A percentile compares a stretch with the other conserved stretches of the same genome.
phyloP scores from a whole-genome alignment of 1,139 yeast species.

The Arxiozyma heterogenica region DNA sequence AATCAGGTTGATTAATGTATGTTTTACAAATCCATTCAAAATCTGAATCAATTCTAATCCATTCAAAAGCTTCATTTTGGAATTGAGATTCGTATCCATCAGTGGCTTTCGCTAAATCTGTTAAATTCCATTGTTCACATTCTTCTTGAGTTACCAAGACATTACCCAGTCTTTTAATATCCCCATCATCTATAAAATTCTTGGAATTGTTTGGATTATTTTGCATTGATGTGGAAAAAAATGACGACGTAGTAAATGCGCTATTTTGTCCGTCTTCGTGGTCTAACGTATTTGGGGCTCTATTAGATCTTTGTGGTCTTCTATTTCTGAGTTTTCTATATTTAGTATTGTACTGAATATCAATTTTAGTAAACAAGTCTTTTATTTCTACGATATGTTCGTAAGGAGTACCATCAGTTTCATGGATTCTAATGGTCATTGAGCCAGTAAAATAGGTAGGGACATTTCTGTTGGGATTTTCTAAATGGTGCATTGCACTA shows the following conservation, averaged over 20 bases:
- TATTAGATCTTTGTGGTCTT: conserved; percentile 28
- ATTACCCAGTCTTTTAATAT: conserved; percentile 67
- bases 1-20: conserved; percentile 81
- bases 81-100: conserved; percentile 28
- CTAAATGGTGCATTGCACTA: conserved; percentile 22
- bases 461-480: conserved; percentile 22
- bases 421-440: conserved; percentile 93
- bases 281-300: background rate
- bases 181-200: conserved; percentile 24
- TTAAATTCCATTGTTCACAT: conserved; percentile 59
- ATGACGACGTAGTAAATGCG: background rate
- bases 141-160: conserved; percentile 56
- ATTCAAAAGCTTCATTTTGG: conserved; percentile 81
- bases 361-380: conserved; percentile 76
- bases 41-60: conserved; percentile 96
- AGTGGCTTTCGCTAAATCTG: conserved; percentile 56
- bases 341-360: conserved; percentile 90
- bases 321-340: conserved; percentile 64
- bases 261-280: background rate
- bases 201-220: background rate
- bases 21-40: conserved; percentile 91
- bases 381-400: conserved; percentile 92
- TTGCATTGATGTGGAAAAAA: background rate
- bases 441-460: conserved; percentile 75
- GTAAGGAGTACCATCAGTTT: conserved; percentile 98